Evolutionary conservation across 352 stramenopile genomes (phyloP).

Genomic region (Pythium periplocum): DNA sequence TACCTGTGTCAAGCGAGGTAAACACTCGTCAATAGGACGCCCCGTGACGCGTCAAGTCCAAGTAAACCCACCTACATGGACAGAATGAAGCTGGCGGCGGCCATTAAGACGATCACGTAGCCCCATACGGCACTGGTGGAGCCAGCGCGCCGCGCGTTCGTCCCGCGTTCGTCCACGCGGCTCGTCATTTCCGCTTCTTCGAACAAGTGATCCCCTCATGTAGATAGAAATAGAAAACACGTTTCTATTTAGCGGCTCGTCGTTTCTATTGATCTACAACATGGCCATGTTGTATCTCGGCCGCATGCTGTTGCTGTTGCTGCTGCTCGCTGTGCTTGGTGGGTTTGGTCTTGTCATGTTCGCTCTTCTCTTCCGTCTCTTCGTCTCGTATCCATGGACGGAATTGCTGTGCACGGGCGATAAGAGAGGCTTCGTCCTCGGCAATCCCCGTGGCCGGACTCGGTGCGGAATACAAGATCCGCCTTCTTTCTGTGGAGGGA

Average conservation of each 20-base stretch:
- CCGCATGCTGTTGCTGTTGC: too few relatives aligned
- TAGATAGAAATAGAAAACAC: background rate
- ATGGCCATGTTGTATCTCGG: too few relatives aligned
- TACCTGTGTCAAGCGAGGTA: constrained; percentile 30
- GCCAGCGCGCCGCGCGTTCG: constrained; percentile 32
- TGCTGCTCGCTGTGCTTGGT: too few relatives aligned
- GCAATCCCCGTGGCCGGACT: too few relatives aligned
- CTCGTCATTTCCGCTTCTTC: background rate
- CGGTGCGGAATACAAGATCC: background rate
- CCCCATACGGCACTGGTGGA: constrained; percentile 76
- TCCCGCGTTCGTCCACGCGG: background rate
- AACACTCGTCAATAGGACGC: background rate
- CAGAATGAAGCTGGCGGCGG: constrained; percentile 41
- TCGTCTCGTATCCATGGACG: too few relatives aligned
- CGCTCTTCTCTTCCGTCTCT: too few relatives aligned
- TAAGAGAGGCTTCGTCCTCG: too few relatives aligned
- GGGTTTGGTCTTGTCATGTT: too few relatives aligned
- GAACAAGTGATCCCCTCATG: background rate
- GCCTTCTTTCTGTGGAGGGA: background rate
- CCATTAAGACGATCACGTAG: constrained; percentile 63
- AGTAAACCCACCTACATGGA: constrained; percentile 37
- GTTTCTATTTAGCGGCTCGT: too few relatives aligned
- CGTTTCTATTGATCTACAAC: too few relatives aligned
- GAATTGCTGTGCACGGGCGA: too few relatives aligned
- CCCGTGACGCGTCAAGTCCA: background rate